Evolutionary conservation across 129 eudicot species (phyloP).

Genomic region (Scalesia atractyloides): DNA sequence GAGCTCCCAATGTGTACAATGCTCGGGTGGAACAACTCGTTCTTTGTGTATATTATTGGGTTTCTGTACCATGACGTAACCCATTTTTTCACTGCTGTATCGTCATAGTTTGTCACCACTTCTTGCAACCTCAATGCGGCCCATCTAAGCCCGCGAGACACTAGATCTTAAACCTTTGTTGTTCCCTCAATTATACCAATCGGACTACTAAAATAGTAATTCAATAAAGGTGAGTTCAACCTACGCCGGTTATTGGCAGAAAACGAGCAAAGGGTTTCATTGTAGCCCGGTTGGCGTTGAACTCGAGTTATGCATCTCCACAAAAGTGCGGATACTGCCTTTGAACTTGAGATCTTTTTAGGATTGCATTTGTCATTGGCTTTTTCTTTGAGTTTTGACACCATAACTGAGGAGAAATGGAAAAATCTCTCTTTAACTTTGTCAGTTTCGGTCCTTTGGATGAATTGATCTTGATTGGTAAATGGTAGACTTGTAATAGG

Average conservation of each 20-base stretch:
- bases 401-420: slow-evolving; percentile 33
- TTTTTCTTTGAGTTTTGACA: slow-evolving; percentile 41
- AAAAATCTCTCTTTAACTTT: slow-evolving; percentile 32
- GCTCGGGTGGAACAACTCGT: not conserved
- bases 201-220: slow-evolving; percentile 41
- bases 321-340: slow-evolving; percentile 46
- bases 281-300: not conserved
- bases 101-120: slow-evolving; percentile 22
- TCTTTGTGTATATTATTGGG: slow-evolving; percentile 15
- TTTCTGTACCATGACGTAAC: slow-evolving; percentile 25
- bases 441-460: not conserved
- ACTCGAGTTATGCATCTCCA: slow-evolving; percentile 48
- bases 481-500: slow-evolving; percentile 15
- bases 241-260: slow-evolving; percentile 24
- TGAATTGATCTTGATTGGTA: slow-evolving; percentile 9
- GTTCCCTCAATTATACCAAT: not conserved
- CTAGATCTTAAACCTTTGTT: slow-evolving; percentile 24
- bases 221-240: slow-evolving; percentile 37
- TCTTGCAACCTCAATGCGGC: slow-evolving; percentile 39
- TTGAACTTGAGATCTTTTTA: slow-evolving; percentile 41
- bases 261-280: slow-evolving; percentile 28
- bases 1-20: slow-evolving; percentile 30
- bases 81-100: slow-evolving; percentile 15
- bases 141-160: slow-evolving; percentile 38
- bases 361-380: slow-evolving; percentile 42